A percentile compares a stretch with the other conserved stretches of the same genome.
These are phyloP conservation scores for Yamadazyma triangularis DNA, from an alignment of 1,139 yeast genomes.

Conservation along the genomic window DNA sequence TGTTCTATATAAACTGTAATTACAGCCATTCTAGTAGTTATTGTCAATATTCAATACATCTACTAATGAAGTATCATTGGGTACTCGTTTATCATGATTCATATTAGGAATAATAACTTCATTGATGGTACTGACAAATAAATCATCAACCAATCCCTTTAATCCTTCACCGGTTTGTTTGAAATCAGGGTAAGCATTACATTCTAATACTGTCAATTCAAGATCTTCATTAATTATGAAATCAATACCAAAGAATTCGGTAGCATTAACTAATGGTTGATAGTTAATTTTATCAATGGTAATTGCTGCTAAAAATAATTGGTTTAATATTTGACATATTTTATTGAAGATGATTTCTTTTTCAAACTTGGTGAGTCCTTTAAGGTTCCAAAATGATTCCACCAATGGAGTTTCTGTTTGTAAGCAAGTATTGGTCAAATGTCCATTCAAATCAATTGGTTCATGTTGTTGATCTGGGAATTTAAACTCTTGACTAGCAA, in stretches of 20 bases:
- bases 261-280: slow-evolving; percentile 78
- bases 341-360: slow-evolving; percentile 43
- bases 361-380: slow-evolving; percentile 31
- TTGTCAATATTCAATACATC: slow-evolving; percentile 5
- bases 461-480: slow-evolving; percentile 25
- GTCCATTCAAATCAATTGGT: slow-evolving; percentile 59
- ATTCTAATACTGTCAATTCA: slow-evolving; percentile 66
- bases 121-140: slow-evolving; percentile 47
- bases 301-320: slow-evolving; percentile 75
- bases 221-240: slow-evolving; percentile 61
- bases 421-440: slow-evolving; percentile 88
- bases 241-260: slow-evolving; percentile 87
- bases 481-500: slow-evolving; percentile 57
- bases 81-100: slow-evolving; percentile 2
- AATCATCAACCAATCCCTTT: slow-evolving; percentile 56
- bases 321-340: slow-evolving; percentile 59
- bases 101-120: slow-evolving; percentile 5
- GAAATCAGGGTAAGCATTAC: slow-evolving; percentile 93
- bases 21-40: background rate
- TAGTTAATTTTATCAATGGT: slow-evolving; percentile 76
- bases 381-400: slow-evolving; percentile 60
- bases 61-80: slow-evolving; percentile 4
- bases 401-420: slow-evolving; percentile 59
- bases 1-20: no score
- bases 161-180: slow-evolving; percentile 86